Base-by-base conservation (phyloP, 148 eudicot genomes). In the Rhododendron vialii region DNA sequence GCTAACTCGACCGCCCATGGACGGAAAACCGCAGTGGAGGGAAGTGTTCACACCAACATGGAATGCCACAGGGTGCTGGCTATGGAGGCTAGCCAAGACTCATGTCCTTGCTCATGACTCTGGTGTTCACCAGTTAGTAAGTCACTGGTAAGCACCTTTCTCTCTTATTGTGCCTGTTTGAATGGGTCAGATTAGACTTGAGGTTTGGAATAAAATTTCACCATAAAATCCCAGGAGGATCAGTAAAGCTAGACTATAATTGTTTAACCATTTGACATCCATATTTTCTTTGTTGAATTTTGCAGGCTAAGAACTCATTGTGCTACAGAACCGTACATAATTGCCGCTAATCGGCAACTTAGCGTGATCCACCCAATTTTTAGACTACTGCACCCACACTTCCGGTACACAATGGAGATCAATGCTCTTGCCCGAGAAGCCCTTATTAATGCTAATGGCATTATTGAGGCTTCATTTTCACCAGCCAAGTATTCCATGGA, bases 401-500 rank as follows among this genome's bases (percentile, higher is more conserved):
- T 94, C 1, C 94, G 99, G 1, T 96, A 93, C 92, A 96, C 99
- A 9, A 93, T 96, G 98, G 98, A 95, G 93, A 96, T 96, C 81
- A 96, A 96, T 87, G 93, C 95, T 73, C 90, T 95, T 59, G 99
- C 96, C 80, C 91, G 99, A 43, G 86, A 92, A 87, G 89, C 95
- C 61, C 91, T 96, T n/a, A 90, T 96, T 11, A 95, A 92, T 63
- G 95, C 91, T 0, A 82, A 57, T 26, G 98, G 99, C 12, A 92
- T 90, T 15, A 96, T 96, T 30, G 99, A 96, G 86, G 55, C 85
- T 5, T 28, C 93, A 0, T 96, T 96, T 84, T 86, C 94, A 2
- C 87, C 97, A 4, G 84, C 82, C 12, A 92, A 90, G 88, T 95
- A 95, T 78, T 91, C 93, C 51, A 88, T 92, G 73, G 95, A 94